Conservation (phyloP, 1,284 basidiomycete species). For the Schizophyllum commune region DNA sequence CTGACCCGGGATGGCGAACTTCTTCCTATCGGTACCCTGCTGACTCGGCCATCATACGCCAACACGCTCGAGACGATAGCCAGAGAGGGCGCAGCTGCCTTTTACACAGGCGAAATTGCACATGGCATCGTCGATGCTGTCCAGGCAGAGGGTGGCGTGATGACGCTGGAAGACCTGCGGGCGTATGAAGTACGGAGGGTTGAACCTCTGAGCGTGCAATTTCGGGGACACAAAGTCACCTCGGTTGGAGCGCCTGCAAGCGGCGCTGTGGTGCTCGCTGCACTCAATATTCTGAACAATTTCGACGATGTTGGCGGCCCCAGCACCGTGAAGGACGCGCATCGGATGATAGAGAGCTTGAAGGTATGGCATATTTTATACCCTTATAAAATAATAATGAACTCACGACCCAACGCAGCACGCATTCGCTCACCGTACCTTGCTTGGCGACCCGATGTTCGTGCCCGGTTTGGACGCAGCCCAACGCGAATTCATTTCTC, state of each 20-base stretch:
- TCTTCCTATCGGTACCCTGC: neutral
- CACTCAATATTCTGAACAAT: conserved; percentile 22
- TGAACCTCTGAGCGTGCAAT: neutral
- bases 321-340: conserved; percentile 20
- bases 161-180: conserved; percentile 33
- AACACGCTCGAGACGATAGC: conserved; percentile 22
- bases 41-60: conserved; percentile 18
- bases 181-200: conserved; percentile 22
- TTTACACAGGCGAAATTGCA: conserved; percentile 28
- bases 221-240: conserved; percentile 37
- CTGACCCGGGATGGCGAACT: neutral
- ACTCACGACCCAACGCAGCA: conserved; percentile 25
- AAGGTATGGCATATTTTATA: neutral
- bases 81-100: conserved; percentile 30
- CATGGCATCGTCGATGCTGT: conserved; percentile 20
- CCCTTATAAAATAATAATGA: neutral
- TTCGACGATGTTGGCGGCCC: conserved; percentile 9
- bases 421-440: conserved; percentile 19
- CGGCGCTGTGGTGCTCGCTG: conserved; percentile 29
- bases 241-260: conserved; percentile 45
- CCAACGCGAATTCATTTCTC: neutral
- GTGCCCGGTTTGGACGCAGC: neutral
- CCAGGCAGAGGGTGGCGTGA: conserved; percentile 37
- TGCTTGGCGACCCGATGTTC: neutral
- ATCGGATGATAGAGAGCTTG: conserved; percentile 30